Percentiles rank a stretch among this genome's conserved stretches.
phyloP scores from a whole-genome alignment of 495 filamentous ascomycete species.

The Trichoderma gamsii region DNA sequence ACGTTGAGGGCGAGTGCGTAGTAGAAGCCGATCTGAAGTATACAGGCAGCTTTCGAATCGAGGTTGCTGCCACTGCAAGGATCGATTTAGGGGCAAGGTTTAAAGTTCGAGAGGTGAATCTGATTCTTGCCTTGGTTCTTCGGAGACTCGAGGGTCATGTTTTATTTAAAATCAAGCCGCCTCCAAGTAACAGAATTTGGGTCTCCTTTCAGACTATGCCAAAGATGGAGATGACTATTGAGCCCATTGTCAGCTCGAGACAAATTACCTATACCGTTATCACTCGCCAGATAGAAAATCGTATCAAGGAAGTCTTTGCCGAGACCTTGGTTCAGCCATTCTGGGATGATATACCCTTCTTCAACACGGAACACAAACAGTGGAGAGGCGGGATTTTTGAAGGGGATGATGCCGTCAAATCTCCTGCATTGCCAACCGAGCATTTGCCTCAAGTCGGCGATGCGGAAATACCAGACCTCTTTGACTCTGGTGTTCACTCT shows the following conservation, averaged over 20 bases:
- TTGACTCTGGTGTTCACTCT: constrained; percentile 27
- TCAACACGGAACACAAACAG: constrained; percentile 63
- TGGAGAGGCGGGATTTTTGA: constrained; percentile 90
- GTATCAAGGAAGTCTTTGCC: constrained; percentile 85
- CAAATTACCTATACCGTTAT: constrained; percentile 93
- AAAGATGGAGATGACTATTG: constrained; percentile 83
- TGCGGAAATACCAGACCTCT: constrained; percentile 41
- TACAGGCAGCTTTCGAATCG: constrained; percentile 78
- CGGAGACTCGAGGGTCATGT: constrained; percentile 82
- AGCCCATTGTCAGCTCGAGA: constrained; percentile 89
- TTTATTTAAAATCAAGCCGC: constrained; percentile 83
- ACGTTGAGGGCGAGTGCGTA: constrained; percentile 80
- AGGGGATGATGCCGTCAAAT: constrained; percentile 43
- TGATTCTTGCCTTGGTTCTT: constrained; percentile 79
- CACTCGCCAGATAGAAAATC: constrained; percentile 84
- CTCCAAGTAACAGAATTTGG: constrained; percentile 92
- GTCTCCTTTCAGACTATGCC: constrained; percentile 88
- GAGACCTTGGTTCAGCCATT: constrained; percentile 92
- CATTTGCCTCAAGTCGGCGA: constrained; percentile 54
- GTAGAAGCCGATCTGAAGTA: constrained; percentile 84
- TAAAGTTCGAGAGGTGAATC: constrained; percentile 81
- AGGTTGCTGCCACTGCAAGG: constrained; percentile 81
- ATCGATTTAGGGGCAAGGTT: constrained; percentile 86
- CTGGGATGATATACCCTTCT: constrained; percentile 93
- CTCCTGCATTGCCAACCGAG: constrained; percentile 34